Conservation (phyloP, 768 basidiomycete genomes). For the Phanerodontia chrysosporium region DNA sequence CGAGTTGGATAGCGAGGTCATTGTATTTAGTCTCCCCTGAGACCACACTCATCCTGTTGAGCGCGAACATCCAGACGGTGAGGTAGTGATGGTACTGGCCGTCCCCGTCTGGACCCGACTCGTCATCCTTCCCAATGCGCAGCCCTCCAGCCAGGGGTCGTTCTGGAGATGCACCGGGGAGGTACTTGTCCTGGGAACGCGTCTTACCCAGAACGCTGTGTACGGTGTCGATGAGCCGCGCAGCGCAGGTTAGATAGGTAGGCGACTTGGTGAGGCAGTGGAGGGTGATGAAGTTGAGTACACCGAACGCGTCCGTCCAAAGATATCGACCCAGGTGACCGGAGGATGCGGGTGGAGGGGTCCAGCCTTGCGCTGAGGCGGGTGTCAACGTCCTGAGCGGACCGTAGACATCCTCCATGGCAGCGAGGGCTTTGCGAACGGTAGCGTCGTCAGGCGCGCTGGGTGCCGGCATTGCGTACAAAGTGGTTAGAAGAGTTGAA, state of each 20-base stretch:
- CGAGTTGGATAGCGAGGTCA: conserved; percentile 24
- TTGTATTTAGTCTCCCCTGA: conserved; percentile 23
- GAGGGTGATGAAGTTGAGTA: conserved; percentile 26
- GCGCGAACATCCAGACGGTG: conserved; percentile 31
- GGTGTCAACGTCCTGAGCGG: neutral
- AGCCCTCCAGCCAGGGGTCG: conserved; percentile 27
- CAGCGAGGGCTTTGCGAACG: neutral
- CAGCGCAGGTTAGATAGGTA: conserved; percentile 19
- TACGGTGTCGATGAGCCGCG: conserved; percentile 22
- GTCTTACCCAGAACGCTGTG: conserved; percentile 25
- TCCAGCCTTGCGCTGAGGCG: neutral
- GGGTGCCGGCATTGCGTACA: neutral
- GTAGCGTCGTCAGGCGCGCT: neutral
- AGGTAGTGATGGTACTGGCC: conserved; percentile 30
- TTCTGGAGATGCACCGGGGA: conserved; percentile 24
- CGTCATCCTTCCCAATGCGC: conserved; percentile 25
- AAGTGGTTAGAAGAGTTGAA: neutral
- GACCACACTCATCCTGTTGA: conserved; percentile 24
- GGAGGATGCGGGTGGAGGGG: neutral
- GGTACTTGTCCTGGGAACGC: conserved; percentile 17
- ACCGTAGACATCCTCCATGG: conserved; percentile 9
- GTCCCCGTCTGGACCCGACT: conserved; percentile 23
- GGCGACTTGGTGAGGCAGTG: conserved; percentile 14
- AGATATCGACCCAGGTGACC: conserved; percentile 24
- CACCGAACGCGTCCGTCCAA: conserved; percentile 31